A percentile compares a stretch with the other conserved stretches of the same genome.
These are phyloP conservation scores for Lagenidium giganteum DNA, from an alignment of 352 stramenopile species.

Conservation along the genomic window DNA sequence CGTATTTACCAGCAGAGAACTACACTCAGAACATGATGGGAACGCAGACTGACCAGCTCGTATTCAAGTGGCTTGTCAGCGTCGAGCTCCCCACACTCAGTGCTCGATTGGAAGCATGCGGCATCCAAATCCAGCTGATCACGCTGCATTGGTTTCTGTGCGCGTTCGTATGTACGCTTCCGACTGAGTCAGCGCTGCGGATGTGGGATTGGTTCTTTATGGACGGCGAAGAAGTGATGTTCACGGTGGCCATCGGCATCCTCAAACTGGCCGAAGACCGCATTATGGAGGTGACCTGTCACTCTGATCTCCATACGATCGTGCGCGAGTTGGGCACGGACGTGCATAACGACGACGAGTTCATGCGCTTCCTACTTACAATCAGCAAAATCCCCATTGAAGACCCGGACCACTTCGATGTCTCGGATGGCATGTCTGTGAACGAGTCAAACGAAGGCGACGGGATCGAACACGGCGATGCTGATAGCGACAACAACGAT, in stretches of 20 bases:
- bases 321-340: conserved; percentile 38
- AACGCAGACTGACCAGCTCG: conserved; percentile 64
- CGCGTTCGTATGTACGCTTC: conserved; percentile 76
- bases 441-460: too few species aligned
- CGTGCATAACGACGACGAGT: conserved; percentile 41
- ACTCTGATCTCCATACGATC: conserved; percentile 35
- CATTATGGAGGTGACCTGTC: conserved; percentile 25
- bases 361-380: conserved; percentile 29
- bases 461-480: too few species aligned
- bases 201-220: conserved; percentile 80
- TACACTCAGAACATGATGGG: conserved; percentile 76
- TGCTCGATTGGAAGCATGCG: conserved; percentile 20
- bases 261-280: conserved; percentile 27
- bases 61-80: conserved; percentile 57
- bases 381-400: conserved; percentile 5
- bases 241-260: conserved; percentile 37
- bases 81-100: conserved; percentile 39
- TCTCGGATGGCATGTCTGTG: too few species aligned
- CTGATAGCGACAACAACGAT: conserved; percentile 1
- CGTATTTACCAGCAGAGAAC: conserved; percentile 59
- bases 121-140: conserved; percentile 63
- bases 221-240: conserved; percentile 54
- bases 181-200: conserved; percentile 57
- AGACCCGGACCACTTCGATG: too few species aligned
- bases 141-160: conserved; percentile 86